A percentile compares a stretch with the other conserved stretches of the same genome.
Evolutionary conservation across 2,329 filamentous ascomycete species (phyloP).

Genomic region (Arthrobotrys sinensis): DNA sequence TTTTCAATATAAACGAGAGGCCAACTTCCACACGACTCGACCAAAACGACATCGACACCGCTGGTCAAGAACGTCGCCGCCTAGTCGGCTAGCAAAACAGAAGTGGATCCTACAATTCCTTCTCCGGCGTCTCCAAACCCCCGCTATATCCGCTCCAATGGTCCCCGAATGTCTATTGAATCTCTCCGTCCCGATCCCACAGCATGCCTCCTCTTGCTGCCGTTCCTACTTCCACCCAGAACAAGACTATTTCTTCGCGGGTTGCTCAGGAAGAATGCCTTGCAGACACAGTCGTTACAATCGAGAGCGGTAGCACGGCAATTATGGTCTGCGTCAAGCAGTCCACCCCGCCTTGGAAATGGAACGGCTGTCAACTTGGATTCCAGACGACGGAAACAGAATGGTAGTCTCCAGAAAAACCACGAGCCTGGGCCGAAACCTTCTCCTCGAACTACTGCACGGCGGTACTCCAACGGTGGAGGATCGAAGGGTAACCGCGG

Average conservation of each 20-base stretch:
- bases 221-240: constrained; percentile 55
- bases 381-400: background rate
- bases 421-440: background rate
- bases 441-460: background rate
- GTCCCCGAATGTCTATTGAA: constrained; percentile 59
- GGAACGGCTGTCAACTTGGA: background rate
- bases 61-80: background rate
- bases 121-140: background rate
- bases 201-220: constrained; percentile 58
- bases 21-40: background rate
- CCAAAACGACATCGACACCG: constrained; percentile 1
- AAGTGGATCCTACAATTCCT: constrained; percentile 1
- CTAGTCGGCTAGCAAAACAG: constrained; percentile 9
- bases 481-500: background rate
- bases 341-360: background rate
- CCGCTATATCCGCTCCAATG: constrained; percentile 52
- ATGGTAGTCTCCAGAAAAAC: background rate
- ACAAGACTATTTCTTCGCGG: constrained; percentile 48
- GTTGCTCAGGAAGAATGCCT: constrained; percentile 47
- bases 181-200: constrained; percentile 48
- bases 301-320: constrained; percentile 40
- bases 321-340: background rate
- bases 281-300: background rate
- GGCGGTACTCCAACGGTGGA: background rate
- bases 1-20: constrained; percentile 4